Percentiles rank a stretch among this genome's conserved stretches.
These are phyloP conservation scores for Hypoxylon lenormandii DNA, from an alignment of 495 filamentous ascomycete genomes.

Conservation along the genomic window DNA sequence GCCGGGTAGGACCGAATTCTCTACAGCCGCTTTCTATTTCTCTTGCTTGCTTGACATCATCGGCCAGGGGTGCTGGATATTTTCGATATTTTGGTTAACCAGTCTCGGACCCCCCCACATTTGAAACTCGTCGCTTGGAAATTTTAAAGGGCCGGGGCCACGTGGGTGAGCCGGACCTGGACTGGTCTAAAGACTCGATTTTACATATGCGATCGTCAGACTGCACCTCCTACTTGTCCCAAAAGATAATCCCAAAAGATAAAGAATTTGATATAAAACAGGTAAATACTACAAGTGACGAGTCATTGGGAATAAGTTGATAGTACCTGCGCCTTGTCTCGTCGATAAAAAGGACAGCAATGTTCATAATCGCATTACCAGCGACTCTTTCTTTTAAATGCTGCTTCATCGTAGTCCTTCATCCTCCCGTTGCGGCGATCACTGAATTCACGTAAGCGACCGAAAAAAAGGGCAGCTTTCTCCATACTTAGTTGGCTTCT, in stretches of 20 bases:
- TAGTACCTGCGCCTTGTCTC: too few relatives aligned
- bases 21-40: slow-evolving; percentile 1
- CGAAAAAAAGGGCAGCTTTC: too few relatives aligned
- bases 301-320: slow-evolving; percentile 3
- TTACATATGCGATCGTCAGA: slow-evolving; percentile 20
- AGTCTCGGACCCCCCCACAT: slow-evolving; percentile 26
- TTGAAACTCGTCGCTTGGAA: slow-evolving; percentile 15
- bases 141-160: slow-evolving; percentile 27
- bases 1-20: neutral
- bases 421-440: too few relatives aligned
- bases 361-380: too few relatives aligned
- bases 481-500: too few relatives aligned
- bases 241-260: too few relatives aligned
- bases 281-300: slow-evolving; percentile 8
- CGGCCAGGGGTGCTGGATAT: slow-evolving; percentile 12
- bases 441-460: too few relatives aligned
- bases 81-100: neutral
- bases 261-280: neutral
- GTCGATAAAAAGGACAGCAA: too few relatives aligned
- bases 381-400: too few relatives aligned
- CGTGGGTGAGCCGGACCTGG: slow-evolving; percentile 27
- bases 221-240: neutral
- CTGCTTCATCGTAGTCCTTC: too few relatives aligned
- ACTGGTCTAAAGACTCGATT: slow-evolving; percentile 11
- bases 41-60: slow-evolving; percentile 27